A percentile compares a stretch with the other conserved stretches of the same genome.
Evolutionary conservation across 257 asterid species (phyloP).

Genomic region (Solanum etuberosum): DNA sequence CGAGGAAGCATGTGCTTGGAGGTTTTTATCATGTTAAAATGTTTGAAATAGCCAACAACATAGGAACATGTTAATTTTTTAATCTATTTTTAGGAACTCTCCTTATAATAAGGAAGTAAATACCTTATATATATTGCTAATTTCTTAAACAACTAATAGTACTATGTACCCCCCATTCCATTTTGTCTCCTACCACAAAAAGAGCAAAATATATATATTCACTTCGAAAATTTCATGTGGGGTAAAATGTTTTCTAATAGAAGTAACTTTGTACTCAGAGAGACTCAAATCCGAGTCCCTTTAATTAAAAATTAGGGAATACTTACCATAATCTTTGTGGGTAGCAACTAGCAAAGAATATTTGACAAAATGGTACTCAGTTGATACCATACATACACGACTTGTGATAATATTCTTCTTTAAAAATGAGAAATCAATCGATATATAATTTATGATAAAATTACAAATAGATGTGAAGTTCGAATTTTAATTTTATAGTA

Average conservation of each 20-base stretch:
- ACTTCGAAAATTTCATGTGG: too few species aligned
- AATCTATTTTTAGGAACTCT: background rate
- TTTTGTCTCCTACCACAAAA: background rate
- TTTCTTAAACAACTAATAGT: background rate
- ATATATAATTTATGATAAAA: background rate
- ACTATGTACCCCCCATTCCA: background rate
- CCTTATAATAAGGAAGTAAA: background rate
- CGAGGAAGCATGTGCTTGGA: conserved; percentile 1
- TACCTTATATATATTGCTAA: too few species aligned
- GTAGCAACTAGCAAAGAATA: background rate
- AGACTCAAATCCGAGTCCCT: too few species aligned
- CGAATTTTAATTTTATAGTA: too few species aligned
- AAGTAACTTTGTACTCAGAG: too few species aligned
- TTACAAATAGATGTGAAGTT: too few species aligned
- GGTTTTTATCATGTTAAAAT: background rate
- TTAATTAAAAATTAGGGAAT: too few species aligned
- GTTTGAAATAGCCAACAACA: background rate
- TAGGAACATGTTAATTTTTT: background rate
- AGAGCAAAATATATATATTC: background rate
- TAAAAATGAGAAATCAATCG: background rate
- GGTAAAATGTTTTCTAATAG: too few species aligned
- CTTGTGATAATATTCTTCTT: background rate
- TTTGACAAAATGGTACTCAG: background rate
- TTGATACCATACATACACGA: background rate
- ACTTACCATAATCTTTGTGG: too few species aligned